Evolutionary conservation across 805 yeast species (phyloP), one percentile per base, ranked within the genome.

Genomic region (Pachysolen tannophilus): DNA sequence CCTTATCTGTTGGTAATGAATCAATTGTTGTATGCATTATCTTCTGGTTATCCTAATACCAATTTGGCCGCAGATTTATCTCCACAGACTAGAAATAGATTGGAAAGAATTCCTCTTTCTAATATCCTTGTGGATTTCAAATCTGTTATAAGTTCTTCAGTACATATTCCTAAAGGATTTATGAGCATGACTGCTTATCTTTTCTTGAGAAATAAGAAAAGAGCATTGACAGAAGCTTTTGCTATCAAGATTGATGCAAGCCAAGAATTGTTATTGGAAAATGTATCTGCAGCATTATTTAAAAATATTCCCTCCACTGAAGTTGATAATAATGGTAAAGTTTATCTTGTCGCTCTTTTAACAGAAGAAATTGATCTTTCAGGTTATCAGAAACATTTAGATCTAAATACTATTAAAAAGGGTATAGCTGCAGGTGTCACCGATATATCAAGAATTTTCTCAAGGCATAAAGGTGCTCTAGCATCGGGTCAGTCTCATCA

Each of bases 381-480:
- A 24, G 33, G 42, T 5, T 24, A 36, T 10, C 42, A 41, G 20
- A 32, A 34, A 8, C 10, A 14, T 23, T 8, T 23, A 23, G 29
- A 36, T 2, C 37, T 73, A 15, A 54, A 56, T 26, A 52, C 61
- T 30, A 69, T 81, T 32, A 76, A 83, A 49, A 78, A 79, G 49
- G 95, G 95, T 38, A 73, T 86, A 11, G 92, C 90, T 26, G 88
- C 87, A 3, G 96, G 96, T 54, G 92, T 82, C 11, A 72, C 85
- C 26, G 94, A 86, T 57, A 78, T 86, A 32, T 75, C 92, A 5
- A 70, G 94, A 45, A 72, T 84, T 17, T 82, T 86, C 49, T 72
- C 85, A 6, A 66, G 72, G 40, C 72, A 72, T 43, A 71, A 72
- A 37, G 85, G 82, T 21, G 65, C 78, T 20, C 59, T 75, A 34